Evolutionary conservation across 495 filamentous ascomycete genomes (phyloP), one percentile per base, ranked within the genome.

Genomic region (Glonium stellatum): DNA sequence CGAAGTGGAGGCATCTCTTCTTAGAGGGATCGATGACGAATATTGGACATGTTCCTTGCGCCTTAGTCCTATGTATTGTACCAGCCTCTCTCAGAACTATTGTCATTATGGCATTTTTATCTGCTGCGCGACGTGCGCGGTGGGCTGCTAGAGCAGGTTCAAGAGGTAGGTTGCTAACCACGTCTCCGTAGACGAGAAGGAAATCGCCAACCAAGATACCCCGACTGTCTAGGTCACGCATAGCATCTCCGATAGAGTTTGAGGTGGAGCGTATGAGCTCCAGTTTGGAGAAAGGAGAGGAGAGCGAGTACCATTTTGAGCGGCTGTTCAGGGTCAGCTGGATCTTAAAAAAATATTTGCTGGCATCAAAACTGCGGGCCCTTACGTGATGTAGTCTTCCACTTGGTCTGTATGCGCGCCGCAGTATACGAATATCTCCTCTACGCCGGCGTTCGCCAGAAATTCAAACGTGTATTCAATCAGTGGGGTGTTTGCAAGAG

Each of bases 391-490:
- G 69, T 96, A 93, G 67, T 81, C 78, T 73, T 97, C 93, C 60
- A 99, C 78, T 67, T 92, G 82, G 42, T 92, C 86, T n/a, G 86
- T 87, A 69, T 99, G 93, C 22, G 88, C 84, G 46, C 90, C 89
- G 62, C 86, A 92, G 72, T 96, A 97, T 59, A 99, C 80, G 69
- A 89, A 93, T 41, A 97, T 85, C 37, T 97, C 91, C 61, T 92
- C 82, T 1, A 97, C 89, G 35, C 92, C 92, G 37, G 92, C 88
- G 80, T 89, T 89, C 52, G 92, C 92, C 0, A 99, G 86, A 71
- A 93, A 97, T 71, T 99, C 93, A 62, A 97, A 83, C 3, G 92
- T 96, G 71, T 99, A 97, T 75, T 97, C 92, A 74, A 99, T 96
- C 57, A 97, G 77, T 19, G 95, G 95, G 1, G 85, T 88, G 67